These are phyloP conservation scores for Brassica nigra DNA, from an alignment of 345 rosid genomes.

Conservation along the genomic window DNA sequence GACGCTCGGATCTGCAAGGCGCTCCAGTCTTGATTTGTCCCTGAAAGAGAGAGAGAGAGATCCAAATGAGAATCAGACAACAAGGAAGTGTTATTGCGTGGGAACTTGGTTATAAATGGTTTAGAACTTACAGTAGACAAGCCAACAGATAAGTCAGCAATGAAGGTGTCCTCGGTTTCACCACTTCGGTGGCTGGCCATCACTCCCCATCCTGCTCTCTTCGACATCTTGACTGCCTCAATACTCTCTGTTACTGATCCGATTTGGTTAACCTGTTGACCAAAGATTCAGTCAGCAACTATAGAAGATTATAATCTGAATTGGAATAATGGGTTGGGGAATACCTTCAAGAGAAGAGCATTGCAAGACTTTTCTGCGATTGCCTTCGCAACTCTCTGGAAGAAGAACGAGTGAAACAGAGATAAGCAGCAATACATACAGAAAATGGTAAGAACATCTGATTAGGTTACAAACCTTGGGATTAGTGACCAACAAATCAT, in stretches of 20 bases:
- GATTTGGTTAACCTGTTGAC: not conserved
- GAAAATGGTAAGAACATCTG: not conserved
- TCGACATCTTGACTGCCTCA: not conserved
- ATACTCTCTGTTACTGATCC: not conserved
- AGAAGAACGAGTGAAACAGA: not conserved
- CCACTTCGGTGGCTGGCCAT: not conserved
- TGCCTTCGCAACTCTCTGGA: not conserved
- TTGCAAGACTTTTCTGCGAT: not conserved
- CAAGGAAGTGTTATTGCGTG: not conserved
- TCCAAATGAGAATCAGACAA: not conserved
- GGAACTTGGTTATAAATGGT: not conserved
- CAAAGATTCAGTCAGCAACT: too few species aligned
- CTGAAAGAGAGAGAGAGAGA: not conserved
- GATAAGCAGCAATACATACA: not conserved
- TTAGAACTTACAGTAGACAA: not conserved
- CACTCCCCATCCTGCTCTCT: not conserved
- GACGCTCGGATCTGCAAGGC: slow-evolving; percentile 3
- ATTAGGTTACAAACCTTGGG: not conserved
- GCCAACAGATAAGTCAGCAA: not conserved
- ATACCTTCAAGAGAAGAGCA: not conserved
- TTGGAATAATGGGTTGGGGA: too few species aligned
- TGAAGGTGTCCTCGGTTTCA: not conserved
- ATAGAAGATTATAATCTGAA: too few species aligned
- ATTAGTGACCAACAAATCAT: not conserved
- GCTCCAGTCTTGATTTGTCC: not conserved